Conservation (phyloP, 2,329 filamentous ascomycete genomes). For the Ascomycota sp. region DNA sequence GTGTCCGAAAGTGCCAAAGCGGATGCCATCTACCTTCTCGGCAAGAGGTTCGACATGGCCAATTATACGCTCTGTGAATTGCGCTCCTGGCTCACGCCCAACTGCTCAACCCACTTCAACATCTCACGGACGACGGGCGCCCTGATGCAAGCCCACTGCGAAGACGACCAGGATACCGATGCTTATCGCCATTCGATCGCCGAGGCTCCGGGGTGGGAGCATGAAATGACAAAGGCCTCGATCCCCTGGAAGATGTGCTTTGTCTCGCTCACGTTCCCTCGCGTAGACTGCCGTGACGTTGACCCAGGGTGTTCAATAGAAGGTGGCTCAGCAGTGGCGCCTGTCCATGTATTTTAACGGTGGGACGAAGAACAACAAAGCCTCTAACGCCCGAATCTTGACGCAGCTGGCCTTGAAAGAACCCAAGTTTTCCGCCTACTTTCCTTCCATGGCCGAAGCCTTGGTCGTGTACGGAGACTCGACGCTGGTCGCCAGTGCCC, state of each 20-base stretch:
- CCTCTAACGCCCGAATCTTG: slow-evolving; percentile 34
- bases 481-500: slow-evolving; percentile 40
- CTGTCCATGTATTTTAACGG: slow-evolving; percentile 33
- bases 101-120: slow-evolving; percentile 44
- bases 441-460: slow-evolving; percentile 55
- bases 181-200: slow-evolving; percentile 29
- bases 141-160: slow-evolving; percentile 38
- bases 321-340: slow-evolving; percentile 32
- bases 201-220: slow-evolving; percentile 3
- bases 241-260: slow-evolving; percentile 27
- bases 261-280: too few relatives aligned
- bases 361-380: slow-evolving; percentile 32
- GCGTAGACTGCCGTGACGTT: too few relatives aligned
- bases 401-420: slow-evolving; percentile 28
- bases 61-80: slow-evolving; percentile 50
- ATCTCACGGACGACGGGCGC: slow-evolving; percentile 37
- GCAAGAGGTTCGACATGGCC: slow-evolving; percentile 18
- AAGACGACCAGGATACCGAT: slow-evolving; percentile 29
- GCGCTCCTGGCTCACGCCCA: slow-evolving; percentile 38
- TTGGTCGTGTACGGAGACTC: slow-evolving; percentile 49
- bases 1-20: slow-evolving; percentile 13
- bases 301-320: too few relatives aligned
- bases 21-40: slow-evolving; percentile 46
- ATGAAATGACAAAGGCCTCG: slow-evolving; percentile 12
- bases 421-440: slow-evolving; percentile 20